Base-by-base conservation (phyloP, 768 basidiomycete species). In the Boletellus emodensis region DNA sequence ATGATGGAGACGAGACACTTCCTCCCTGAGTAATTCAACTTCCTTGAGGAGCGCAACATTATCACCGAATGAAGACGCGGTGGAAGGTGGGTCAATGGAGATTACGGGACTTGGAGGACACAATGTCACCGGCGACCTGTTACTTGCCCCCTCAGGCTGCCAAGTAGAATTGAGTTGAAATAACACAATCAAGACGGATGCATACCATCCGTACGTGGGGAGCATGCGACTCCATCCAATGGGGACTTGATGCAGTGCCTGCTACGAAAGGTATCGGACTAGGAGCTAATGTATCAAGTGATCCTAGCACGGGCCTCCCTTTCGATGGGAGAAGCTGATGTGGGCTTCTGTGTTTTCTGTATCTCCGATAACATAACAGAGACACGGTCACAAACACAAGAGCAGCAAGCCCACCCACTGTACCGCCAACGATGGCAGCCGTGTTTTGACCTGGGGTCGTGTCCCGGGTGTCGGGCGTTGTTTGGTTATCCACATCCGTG, bases 1-100 rank as follows among this genome's bases (percentile, higher is more conserved):
- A 39, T 22, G 45, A 9, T 49, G 51, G 11, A 59, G 45, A 28
- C 33, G 50, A 22, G 54, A 45, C 1, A 59, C 50, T n/a, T 55
- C 58, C 5, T 30, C 48, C 36, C 48, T 40, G 0, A 59, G 40
- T 6, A 24, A 7, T 8, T 32, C 58, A 6, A 59, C 48, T 17
- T 59, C 46, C 22, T 43, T 54, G 1, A 32, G 1, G 1, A 58
- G 32, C n/a, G 20, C 14, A 7, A 42, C 7, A 22, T 33, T 17
- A 4, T 34, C 30, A 15, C 38, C 6, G 1, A 33, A 9, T 22
- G 32, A 15, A n/a, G 38, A 47, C 15, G 28, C 32, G 6, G 46
- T 47, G n/a, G 46, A 48, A 12, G 46, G 46, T 6, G 46, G 46
- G n/a, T 48, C 6, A 42, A 36, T 14, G 8, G 38, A 39, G 35